A percentile compares a stretch with the other conserved stretches of the same genome.
Conservation (phyloP, 257 asterid species). For the Solanum pennellii region DNA sequence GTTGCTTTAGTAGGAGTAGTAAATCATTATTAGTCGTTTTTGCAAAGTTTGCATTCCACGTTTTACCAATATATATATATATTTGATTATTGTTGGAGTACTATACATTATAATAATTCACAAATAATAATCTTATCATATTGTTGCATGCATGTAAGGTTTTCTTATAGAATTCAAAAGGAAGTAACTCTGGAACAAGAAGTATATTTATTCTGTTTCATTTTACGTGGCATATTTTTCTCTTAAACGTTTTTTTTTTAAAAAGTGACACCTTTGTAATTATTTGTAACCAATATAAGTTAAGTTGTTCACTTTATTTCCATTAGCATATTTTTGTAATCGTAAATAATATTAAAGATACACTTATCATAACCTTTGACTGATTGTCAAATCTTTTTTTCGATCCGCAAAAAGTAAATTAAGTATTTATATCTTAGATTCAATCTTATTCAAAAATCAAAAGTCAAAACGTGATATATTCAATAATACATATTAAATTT, state of each 20-base stretch:
- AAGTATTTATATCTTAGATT: neutral
- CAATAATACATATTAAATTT: neutral
- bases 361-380: neutral
- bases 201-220: neutral
- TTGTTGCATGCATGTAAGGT: neutral
- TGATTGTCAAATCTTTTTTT: neutral
- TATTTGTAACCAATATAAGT: neutral
- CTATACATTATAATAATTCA: neutral
- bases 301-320: neutral
- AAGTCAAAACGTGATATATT: neutral
- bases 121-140: neutral
- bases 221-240: neutral
- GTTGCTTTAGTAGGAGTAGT: neutral
- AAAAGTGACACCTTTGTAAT: neutral
- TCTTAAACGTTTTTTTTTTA: neutral
- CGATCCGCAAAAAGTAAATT: neutral
- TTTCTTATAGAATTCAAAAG: neutral
- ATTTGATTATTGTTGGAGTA: neutral
- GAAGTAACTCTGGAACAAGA: neutral
- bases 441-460: neutral
- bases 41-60: neutral
- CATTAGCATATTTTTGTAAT: neutral
- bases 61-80: neutral
- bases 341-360: neutral
- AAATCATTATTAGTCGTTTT: neutral